These are phyloP conservation scores for Aspergillus coremiiformis DNA, from an alignment of 495 filamentous ascomycete genomes.

Conservation along the genomic window DNA sequence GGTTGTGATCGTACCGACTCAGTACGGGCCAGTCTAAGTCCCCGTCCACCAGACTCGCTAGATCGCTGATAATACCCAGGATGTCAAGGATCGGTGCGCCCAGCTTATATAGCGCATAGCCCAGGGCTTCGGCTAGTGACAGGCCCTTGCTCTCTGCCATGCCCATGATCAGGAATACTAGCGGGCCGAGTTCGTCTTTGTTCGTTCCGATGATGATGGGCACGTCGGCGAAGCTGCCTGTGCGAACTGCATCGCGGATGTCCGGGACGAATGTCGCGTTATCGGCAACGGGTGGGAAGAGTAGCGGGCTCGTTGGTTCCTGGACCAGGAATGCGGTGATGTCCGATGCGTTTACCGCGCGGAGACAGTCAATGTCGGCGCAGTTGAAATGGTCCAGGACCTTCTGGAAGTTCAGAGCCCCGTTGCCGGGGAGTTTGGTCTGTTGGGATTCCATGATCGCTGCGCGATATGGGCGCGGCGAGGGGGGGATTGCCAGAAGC, in stretches of 20 bases:
- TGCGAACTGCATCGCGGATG: neutral
- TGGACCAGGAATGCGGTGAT: neutral
- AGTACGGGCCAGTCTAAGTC: no score
- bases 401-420: neutral
- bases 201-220: neutral
- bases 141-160: no score
- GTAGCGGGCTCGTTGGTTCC: neutral
- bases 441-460: neutral
- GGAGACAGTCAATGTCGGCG: neutral
- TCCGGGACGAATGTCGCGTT: neutral
- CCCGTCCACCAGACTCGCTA: no score
- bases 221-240: neutral
- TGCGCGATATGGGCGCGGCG: neutral
- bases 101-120: neutral
- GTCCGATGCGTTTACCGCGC: neutral
- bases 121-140: no score
- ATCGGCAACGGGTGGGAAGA: neutral
- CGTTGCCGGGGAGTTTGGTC: neutral
- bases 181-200: no score
- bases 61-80: no score
- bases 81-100: no score
- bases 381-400: neutral
- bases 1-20: no score
- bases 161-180: no score
- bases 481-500: neutral